Evolutionary conservation across 2,329 filamentous ascomycete genomes (phyloP), one percentile per base, ranked within the genome.

Genomic region (Zymoseptoria passerinii): DNA sequence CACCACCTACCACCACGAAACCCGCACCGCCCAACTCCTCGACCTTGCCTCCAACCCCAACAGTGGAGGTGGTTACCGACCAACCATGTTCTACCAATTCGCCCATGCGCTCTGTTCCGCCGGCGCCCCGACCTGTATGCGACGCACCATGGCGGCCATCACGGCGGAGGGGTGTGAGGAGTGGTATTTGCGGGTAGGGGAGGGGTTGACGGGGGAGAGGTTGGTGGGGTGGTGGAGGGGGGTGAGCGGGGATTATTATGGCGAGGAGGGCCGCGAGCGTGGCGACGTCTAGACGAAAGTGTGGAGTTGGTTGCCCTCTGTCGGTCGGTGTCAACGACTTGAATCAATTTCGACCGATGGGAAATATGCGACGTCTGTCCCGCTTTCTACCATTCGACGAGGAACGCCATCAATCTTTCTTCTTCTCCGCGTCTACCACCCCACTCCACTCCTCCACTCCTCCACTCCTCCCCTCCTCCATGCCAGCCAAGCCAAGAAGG

Each of bases 181-280:
- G 23, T 52, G 50, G 50, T 52, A 52, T 28, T 16, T 52, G 50
- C 3, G 3, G 16, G 28, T 18, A 1, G 50, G 23, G 16, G 50
- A 52, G 23, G 23, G 23, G 3, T 8, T 52, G 19, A 52, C 23
- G 8, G 18, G 7, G 23, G 50, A 52, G 19, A 23, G 50, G 23
- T 23, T 52, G 50, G 18, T 29, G 50, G 28, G 28, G 28, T 28
- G 23, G n/a, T 52, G 50, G 50, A 13, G 8, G 13, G 50, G 23
- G 28, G 9, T 52, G 50, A 52, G 28, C 29, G 10, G 23, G 19
- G 50, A 52, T 28, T 63, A 83, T 60, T 13, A 16, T 1, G 1
- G 1, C 10, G 10, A 10, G 35, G 35, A 40, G 29, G 8, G 8
- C 9, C 3, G 1, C 10, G 35, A 40, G 35, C 4, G 35, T 9